Evolutionary conservation across 257 asterid species (phyloP).

Genomic region (Scutellaria galericulata): DNA sequence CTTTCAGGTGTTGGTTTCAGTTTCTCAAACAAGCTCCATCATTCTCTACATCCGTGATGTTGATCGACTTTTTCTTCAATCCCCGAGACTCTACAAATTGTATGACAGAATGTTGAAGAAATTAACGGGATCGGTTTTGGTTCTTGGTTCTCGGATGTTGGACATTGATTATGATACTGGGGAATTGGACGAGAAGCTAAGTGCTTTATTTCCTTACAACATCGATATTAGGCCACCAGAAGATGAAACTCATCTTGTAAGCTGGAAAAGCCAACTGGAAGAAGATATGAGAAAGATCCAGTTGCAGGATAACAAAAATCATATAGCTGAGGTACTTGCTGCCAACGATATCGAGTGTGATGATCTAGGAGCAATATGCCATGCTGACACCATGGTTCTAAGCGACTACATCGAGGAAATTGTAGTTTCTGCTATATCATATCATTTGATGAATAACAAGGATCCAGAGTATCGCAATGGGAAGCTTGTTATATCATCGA

Average conservation of each 20-base stretch:
- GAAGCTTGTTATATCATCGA: conserved; percentile 88
- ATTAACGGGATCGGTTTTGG: conserved; percentile 78
- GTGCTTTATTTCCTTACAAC: conserved; percentile 76
- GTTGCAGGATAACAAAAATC: conserved; percentile 84
- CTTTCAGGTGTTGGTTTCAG: conserved; percentile 77
- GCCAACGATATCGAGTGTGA: conserved; percentile 93
- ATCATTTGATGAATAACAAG: conserved; percentile 72
- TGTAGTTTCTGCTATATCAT: conserved; percentile 82
- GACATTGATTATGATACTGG: conserved; percentile 62
- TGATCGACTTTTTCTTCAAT: conserved; percentile 66
- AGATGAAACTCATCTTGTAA: conserved; percentile 71
- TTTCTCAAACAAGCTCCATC: conserved; percentile 62
- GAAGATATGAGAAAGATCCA: conserved; percentile 84
- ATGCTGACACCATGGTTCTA: conserved; percentile 66
- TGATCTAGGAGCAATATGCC: conserved; percentile 84
- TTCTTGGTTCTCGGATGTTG: conserved; percentile 86
- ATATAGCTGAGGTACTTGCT: conserved; percentile 88
- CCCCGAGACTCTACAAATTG: conserved; percentile 64
- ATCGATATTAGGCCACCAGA: conserved; percentile 86
- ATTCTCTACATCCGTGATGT: conserved; percentile 90
- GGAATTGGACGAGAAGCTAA: conserved; percentile 66
- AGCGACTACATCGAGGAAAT: conserved; percentile 83
- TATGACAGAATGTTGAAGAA: conserved; percentile 77
- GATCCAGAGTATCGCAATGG: conserved; percentile 93
- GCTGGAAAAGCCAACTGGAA: conserved; percentile 92